Evolutionary conservation across 768 basidiomycete genomes (phyloP).

Genomic region (Megacollybia marginata): DNA sequence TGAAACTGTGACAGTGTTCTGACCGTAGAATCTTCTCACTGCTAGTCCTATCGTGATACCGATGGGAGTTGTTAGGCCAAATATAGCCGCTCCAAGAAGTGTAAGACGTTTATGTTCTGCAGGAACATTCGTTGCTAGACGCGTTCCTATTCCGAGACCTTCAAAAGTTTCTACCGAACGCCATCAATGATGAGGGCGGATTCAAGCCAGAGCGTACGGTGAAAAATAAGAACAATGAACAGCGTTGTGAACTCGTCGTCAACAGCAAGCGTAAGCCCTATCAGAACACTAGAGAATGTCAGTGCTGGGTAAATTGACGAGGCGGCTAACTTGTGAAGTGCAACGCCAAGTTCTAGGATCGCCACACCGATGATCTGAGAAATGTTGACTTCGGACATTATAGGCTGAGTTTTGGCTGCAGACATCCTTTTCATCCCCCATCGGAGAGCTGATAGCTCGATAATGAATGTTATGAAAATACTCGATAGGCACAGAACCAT

Average conservation of each 20-base stretch:
- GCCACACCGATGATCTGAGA: conserved; percentile 86
- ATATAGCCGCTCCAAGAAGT: conserved; percentile 51
- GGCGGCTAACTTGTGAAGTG: conserved; percentile 60
- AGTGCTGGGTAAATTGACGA: not conserved
- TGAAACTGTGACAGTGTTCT: conserved; percentile 62
- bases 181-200: not conserved
- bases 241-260: conserved; percentile 71
- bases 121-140: conserved; percentile 71
- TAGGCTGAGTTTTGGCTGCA: not conserved
- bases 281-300: conserved; percentile 48
- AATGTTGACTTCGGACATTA: conserved; percentile 23
- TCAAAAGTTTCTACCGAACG: conserved; percentile 74
- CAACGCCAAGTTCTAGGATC: conserved; percentile 91
- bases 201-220: conserved; percentile 38
- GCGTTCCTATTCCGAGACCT: conserved; percentile 90
- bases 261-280: conserved; percentile 88
- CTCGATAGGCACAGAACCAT: conserved; percentile 75
- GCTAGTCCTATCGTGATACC: conserved; percentile 85
- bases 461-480: conserved; percentile 77
- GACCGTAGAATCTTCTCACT: conserved; percentile 72
- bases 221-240: conserved; percentile 88
- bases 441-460: conserved; percentile 82
- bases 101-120: conserved; percentile 48
- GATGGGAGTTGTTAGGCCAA: conserved; percentile 76
- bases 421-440: conserved; percentile 48